Percentiles rank a stretch among this genome's conserved stretches.
These are phyloP conservation scores for Cyclostephanos tholiformis DNA, from an alignment of 108 stramenopile species.

Conservation along the genomic window DNA sequence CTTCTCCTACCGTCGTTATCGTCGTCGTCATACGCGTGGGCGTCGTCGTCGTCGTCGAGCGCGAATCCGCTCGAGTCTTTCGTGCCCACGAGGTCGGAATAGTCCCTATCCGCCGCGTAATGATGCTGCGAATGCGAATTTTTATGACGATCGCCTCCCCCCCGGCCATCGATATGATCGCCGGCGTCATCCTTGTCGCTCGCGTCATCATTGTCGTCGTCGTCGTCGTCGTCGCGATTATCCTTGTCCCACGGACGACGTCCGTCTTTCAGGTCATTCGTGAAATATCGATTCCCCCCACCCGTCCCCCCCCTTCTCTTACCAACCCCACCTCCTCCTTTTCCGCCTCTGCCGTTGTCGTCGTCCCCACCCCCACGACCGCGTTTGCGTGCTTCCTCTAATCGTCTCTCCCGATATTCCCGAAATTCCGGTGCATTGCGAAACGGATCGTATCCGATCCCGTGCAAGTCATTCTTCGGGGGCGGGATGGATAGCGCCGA, in stretches of 20 bases:
- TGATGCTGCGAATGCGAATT: constrained; percentile 21
- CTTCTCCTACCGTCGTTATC: constrained; percentile 8
- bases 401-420: constrained; percentile 54
- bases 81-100: constrained; percentile 76
- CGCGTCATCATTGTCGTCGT: constrained; percentile 29
- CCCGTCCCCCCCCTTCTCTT: neutral
- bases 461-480: constrained; percentile 49
- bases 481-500: constrained; percentile 57
- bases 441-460: constrained; percentile 77
- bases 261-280: constrained; percentile 33
- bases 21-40: constrained; percentile 69
- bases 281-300: constrained; percentile 27
- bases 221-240: constrained; percentile 1
- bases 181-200: neutral
- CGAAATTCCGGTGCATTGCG: constrained; percentile 80
- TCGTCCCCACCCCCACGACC: constrained; percentile 23
- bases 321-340: constrained; percentile 7
- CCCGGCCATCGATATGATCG: neutral
- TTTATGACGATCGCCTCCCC: neutral
- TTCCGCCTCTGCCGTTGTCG: no score
- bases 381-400: constrained; percentile 49
- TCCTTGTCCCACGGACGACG: constrained; percentile 28
- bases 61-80: constrained; percentile 80
- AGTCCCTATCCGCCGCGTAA: constrained; percentile 53
- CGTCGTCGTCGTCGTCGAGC: constrained; percentile 81